Conservation (phyloP, 2,329 filamentous ascomycete genomes). For the Fusarium liriodendri region DNA sequence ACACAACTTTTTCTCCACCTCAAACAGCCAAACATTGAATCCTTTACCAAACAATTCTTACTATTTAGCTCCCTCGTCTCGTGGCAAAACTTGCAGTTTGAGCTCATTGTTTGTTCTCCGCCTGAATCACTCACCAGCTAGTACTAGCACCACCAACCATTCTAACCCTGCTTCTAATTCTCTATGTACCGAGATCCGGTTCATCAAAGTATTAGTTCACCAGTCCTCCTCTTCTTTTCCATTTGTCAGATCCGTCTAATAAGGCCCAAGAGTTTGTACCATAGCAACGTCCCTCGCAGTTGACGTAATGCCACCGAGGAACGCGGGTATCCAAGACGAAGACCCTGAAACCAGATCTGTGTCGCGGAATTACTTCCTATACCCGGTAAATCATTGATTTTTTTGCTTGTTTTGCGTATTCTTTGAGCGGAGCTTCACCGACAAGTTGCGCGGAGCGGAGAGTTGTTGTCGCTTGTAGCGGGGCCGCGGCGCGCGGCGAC, state of each 20-base stretch:
- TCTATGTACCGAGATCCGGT: background rate
- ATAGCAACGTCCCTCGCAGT: background rate
- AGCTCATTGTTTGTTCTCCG: background rate
- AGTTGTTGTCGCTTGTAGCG: background rate
- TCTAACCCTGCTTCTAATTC: background rate
- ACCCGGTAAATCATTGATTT: background rate
- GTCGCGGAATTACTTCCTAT: background rate
- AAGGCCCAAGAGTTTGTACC: background rate
- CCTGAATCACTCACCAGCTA: background rate
- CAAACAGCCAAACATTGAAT: background rate
- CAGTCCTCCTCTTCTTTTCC: background rate
- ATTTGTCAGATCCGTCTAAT: no score
- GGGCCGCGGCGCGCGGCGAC: background rate
- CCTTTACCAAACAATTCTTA: background rate
- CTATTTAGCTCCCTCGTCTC: rapidly evolving
- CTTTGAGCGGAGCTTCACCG: background rate
- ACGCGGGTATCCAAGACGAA: background rate
- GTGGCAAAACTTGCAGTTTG: background rate
- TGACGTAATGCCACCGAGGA: background rate
- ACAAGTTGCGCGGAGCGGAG: background rate
- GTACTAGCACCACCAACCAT: background rate
- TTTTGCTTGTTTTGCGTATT: no score
- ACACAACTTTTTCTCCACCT: background rate
- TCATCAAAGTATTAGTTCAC: background rate
- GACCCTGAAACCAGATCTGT: background rate